Base-by-base conservation (phyloP, 2,329 filamentous ascomycete species). In the Paecilomyces niveus region DNA sequence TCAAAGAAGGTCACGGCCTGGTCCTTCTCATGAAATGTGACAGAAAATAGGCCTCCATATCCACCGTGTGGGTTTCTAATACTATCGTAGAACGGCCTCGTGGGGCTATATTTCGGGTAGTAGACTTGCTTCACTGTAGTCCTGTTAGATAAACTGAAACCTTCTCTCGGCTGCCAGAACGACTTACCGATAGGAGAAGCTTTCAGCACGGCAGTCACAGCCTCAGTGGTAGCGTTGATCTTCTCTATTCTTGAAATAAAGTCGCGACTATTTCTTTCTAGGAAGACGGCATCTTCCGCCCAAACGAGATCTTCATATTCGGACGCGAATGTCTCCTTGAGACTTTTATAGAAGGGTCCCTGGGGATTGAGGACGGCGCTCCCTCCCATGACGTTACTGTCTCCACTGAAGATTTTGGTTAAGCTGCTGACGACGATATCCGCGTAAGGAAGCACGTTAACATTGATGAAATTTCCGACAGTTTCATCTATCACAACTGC, bases 351-450 rank as follows among this genome's bases (percentile, higher is more conserved):
- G 75, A 88, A 89, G 53, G 77, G 84, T n/a, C 86, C 80, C 58
- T 86, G 83, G 0, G 85, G 84, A 62, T 88, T 88, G 56, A 88
- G 74, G 15, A 88, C 80, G 13, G 81, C 78, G 63, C 83, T 89
- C 58, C 94, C 94, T 59, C 92, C 94, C 93, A 97, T 97, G 64
- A 99, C 94, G 73, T 99, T 97, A 73, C 90, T 94, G 74, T 97
- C 94, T 55, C 94, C 94, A 58, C 91, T 96, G 77, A 99, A 99
- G 57, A 97, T 89, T 74, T 99, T 99, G 54, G 94, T 97, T 59
- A 99, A 80, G 71, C 90, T 96, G 79, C 90, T 96, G 58, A 96
- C 93, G 4, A 97, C 90, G 15, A 97, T 82, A 74, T 99, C 94
- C 60, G 91, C 90, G 69, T 88, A 89, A 2, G 89, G 90, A 4